Base-by-base conservation (phyloP, 2,329 filamentous ascomycete species). In the Paramyrothecium sp. region DNA sequence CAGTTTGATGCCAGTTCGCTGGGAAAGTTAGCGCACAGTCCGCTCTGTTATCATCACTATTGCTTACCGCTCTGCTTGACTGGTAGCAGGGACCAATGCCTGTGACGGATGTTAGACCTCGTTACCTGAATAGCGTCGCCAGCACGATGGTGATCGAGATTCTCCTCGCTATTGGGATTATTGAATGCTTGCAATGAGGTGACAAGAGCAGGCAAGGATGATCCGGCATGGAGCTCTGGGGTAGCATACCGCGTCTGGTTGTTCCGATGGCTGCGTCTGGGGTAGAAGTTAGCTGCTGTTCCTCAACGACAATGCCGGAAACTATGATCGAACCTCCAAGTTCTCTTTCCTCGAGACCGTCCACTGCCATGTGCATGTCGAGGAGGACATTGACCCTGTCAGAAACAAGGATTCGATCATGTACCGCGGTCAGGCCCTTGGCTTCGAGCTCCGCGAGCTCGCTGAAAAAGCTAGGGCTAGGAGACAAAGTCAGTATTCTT, bases 1-100 rank as follows among this genome's bases (percentile, higher is more conserved):
- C 51, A 92, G 73, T 55, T 85, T 80, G 58, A 93, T 80, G 51
- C 89, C 89, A 63, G 79, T 89, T 65, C 90, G 79, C 44, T 85
- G 13, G 38, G 5, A 17, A 4, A 19, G 38, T 19, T 38, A 10
- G 16, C 38, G 5, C 13, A 16, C 38, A 17, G 38, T 8, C 33
- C 8, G 33, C 33, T 16, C 16, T 38, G 10, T 38, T 38, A 38
- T 38, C 16, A 16, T 38, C 33, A 38, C 8, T 38, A 10, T 38
- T 16, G 16, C 33, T 8, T 38, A 38, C 38, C 7, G 26, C 26
- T 23, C 30, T 51, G 21, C 23, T 30, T 13, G 49, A 20, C n/a
- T n/a, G n/a, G 60, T 75, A 75, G 38, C 67, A 67, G 19, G 70
- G 73, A 19, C 72, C 73, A 61, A 81, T 79, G 55, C 74, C 74